Evolutionary conservation across 805 yeast genomes (phyloP).

Genomic region (Yarrowia sp.): DNA sequence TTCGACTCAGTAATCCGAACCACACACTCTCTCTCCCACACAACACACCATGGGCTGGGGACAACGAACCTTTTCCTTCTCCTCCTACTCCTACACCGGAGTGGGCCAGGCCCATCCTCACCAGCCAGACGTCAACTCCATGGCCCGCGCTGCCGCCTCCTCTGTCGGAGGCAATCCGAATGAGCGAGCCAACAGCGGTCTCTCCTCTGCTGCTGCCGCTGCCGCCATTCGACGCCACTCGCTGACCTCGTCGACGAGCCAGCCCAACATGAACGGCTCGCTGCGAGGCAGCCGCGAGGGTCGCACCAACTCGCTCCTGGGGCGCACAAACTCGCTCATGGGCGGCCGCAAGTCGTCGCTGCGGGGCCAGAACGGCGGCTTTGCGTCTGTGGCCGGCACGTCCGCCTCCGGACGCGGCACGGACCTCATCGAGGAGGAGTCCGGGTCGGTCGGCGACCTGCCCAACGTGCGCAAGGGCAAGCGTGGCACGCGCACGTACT

Average conservation of each 20-base stretch:
- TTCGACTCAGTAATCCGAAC: not conserved
- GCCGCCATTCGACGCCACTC: slow-evolving; percentile 40
- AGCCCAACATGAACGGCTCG: slow-evolving; percentile 11
- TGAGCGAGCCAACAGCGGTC: slow-evolving; percentile 27
- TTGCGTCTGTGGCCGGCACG: slow-evolving; percentile 19
- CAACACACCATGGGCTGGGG: slow-evolving; percentile 25
- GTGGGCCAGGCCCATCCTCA: slow-evolving; percentile 35
- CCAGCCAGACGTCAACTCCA: slow-evolving; percentile 39
- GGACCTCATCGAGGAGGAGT: slow-evolving; percentile 14
- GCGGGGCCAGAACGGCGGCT: slow-evolving; percentile 23
- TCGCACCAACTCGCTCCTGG: slow-evolving; percentile 3
- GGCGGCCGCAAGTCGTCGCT: slow-evolving; percentile 25
- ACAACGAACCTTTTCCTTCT: slow-evolving; percentile 26
- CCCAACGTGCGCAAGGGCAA: slow-evolving; percentile 19
- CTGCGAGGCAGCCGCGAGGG: not conserved
- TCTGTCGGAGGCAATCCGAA: slow-evolving; percentile 33
- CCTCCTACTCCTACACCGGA: slow-evolving; percentile 36
- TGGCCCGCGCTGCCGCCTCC: slow-evolving; percentile 64
- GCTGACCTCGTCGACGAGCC: slow-evolving; percentile 10
- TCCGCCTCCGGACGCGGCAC: slow-evolving; percentile 4
- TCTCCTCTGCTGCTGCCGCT: slow-evolving; percentile 40
- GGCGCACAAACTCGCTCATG: slow-evolving; percentile 19
- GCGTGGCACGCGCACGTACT: slow-evolving; percentile 31
- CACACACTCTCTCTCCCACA: not conserved
- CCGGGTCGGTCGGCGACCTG: slow-evolving; percentile 2